Conservation (phyloP, 768 basidiomycete genomes). For the Trametes maxima region DNA sequence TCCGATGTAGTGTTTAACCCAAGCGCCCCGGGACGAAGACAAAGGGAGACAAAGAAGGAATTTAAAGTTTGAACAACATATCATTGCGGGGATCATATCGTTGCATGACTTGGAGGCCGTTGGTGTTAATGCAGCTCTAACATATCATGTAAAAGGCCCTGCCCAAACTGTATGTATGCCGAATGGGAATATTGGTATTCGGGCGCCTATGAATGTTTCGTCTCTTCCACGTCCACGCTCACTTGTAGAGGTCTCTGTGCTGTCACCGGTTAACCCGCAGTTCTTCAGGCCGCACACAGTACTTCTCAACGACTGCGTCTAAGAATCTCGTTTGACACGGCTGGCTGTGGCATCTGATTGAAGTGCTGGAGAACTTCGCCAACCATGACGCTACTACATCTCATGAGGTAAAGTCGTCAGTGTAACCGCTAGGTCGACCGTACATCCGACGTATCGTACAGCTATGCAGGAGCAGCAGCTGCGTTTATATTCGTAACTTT, state of each 20-base stretch:
- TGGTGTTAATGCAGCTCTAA: too few species aligned
- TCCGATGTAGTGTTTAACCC: too few species aligned
- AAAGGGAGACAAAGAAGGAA: too few species aligned
- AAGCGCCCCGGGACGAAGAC: too few species aligned
- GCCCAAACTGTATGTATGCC: too few species aligned
- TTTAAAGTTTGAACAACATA: too few species aligned
- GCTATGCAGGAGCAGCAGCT: conserved; percentile 74
- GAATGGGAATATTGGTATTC: too few species aligned
- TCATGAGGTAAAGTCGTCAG: conserved; percentile 18
- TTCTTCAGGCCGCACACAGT: not conserved
- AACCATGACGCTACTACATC: conserved; percentile 23
- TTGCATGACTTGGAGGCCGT: too few species aligned
- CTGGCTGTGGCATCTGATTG: not conserved
- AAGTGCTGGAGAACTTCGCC: conserved; percentile 12
- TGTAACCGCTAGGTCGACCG: not conserved
- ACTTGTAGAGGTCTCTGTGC: not conserved
- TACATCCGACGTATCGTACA: conserved; percentile 30
- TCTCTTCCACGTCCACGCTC: not conserved
- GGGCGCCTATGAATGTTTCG: not conserved
- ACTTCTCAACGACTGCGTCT: not conserved
- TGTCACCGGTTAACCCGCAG: not conserved
- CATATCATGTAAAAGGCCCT: too few species aligned
- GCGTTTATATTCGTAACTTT: conserved; percentile 91
- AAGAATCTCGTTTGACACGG: not conserved
- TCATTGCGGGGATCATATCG: too few species aligned